These are phyloP conservation scores for Haplosporangium sp. DNA, from an alignment of 371 early-diverging fungal species.

Conservation along the genomic window DNA sequence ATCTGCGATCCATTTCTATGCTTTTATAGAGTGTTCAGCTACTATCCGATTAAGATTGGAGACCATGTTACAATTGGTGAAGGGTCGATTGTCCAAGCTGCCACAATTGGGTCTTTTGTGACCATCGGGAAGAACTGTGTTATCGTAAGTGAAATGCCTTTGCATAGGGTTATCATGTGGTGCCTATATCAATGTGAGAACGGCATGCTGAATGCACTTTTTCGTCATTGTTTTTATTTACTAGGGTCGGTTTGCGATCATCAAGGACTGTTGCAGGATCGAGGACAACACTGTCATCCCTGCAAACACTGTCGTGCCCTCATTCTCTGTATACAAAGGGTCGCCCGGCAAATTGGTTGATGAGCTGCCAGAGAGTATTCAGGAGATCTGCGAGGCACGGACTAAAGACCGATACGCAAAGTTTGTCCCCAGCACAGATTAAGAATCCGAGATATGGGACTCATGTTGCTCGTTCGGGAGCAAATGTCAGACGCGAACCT, in stretches of 20 bases:
- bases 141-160: slow-evolving; percentile 73
- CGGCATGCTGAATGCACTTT: not conserved
- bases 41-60: slow-evolving; percentile 96
- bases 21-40: slow-evolving; percentile 73
- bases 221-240: not conserved
- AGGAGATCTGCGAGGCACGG: slow-evolving; percentile 78
- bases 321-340: slow-evolving; percentile 87
- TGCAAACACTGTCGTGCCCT: slow-evolving; percentile 91
- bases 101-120: slow-evolving; percentile 91
- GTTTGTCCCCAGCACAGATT: slow-evolving; percentile 66
- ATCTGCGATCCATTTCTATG: not conserved
- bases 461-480: no score
- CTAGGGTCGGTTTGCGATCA: slow-evolving; percentile 93
- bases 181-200: no score
- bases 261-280: slow-evolving; percentile 92
- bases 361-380: slow-evolving; percentile 87
- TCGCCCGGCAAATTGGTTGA: slow-evolving; percentile 84
- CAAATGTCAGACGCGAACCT: no score
- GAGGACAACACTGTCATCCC: slow-evolving; percentile 93
- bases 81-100: slow-evolving; percentile 91
- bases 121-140: slow-evolving; percentile 93
- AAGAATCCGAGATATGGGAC: not conserved
- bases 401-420: slow-evolving; percentile 85
- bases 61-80: slow-evolving; percentile 94
- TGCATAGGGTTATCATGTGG: not conserved